Conservation (phyloP, 139 green algal species). For the Tetratostichococcus sp. region DNA sequence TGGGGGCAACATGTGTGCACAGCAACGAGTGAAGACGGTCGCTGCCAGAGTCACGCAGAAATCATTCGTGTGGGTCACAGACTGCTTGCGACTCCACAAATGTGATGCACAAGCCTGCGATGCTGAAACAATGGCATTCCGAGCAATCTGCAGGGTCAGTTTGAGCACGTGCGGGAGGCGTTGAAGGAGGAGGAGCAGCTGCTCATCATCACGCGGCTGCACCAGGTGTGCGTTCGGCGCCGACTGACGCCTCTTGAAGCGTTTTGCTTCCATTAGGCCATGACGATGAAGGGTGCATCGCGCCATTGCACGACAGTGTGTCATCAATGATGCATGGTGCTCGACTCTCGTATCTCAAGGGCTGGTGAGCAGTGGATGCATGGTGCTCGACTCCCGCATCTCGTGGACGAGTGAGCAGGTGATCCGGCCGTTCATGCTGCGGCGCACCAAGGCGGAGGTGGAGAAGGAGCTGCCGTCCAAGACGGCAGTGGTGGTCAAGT, state of each 20-base stretch:
- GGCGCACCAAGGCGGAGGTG: slow-evolving; percentile 48
- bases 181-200: slow-evolving; percentile 52
- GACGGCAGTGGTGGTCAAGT: slow-evolving; percentile 52
- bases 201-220: slow-evolving; percentile 60
- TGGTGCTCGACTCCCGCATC: not conserved
- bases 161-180: slow-evolving; percentile 18
- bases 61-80: too few species aligned
- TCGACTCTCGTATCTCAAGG: not conserved
- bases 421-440: slow-evolving; percentile 53
- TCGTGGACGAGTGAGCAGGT: slow-evolving; percentile 3
- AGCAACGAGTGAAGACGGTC: too few species aligned
- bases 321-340: too few species aligned
- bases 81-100: too few species aligned
- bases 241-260: too few species aligned
- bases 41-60: too few species aligned
- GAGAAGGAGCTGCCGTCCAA: slow-evolving; percentile 54
- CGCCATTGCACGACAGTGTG: too few species aligned
- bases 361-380: slow-evolving; percentile 21
- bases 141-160: slow-evolving; percentile 20
- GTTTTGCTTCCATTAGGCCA: too few species aligned
- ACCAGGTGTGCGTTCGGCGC: slow-evolving; percentile 38
- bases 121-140: too few species aligned
- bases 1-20: too few species aligned
- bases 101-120: too few species aligned
- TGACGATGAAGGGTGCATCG: too few species aligned